Conservation (phyloP, 495 filamentous ascomycete species). For the Trichodelitschia bisporula region DNA sequence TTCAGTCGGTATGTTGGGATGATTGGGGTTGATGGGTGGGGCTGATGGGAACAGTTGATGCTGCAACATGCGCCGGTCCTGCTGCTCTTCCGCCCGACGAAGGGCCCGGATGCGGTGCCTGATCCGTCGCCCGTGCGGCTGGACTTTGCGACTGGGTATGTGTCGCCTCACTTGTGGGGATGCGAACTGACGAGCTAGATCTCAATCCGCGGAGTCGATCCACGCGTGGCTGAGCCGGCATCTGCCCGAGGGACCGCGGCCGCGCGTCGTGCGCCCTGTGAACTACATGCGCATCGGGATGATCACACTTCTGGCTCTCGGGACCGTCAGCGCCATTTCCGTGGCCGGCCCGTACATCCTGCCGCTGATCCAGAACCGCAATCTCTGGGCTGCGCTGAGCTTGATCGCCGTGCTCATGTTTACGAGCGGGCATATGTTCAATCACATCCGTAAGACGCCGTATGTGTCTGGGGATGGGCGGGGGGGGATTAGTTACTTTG, state of each 20-base stretch:
- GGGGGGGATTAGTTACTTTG: conserved; percentile 80
- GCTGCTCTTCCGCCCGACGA: conserved; percentile 66
- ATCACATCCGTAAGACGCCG: conserved; percentile 91
- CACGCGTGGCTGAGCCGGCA: conserved; percentile 59
- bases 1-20: conserved; percentile 46
- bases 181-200: conserved; percentile 21
- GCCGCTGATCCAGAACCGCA: conserved; percentile 74
- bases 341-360: conserved; percentile 63
- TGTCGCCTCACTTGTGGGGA: neutral
- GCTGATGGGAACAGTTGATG: conserved; percentile 36
- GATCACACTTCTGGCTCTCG: conserved; percentile 38
- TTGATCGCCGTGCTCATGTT: conserved; percentile 82
- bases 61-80: conserved; percentile 89
- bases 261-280: conserved; percentile 52
- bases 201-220: conserved; percentile 49
- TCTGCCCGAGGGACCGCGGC: conserved; percentile 49
- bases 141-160: conserved; percentile 67
- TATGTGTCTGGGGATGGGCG: conserved; percentile 72
- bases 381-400: conserved; percentile 79
- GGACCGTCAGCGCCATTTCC: conserved; percentile 37
- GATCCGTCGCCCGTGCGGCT: conserved; percentile 48
- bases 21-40: neutral
- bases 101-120: conserved; percentile 54
- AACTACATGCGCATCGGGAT: conserved; percentile 62
- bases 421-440: conserved; percentile 96